Evolutionary conservation across 2,329 filamentous ascomycete genomes (phyloP).

Genomic region (Penicillium sumatraense): DNA sequence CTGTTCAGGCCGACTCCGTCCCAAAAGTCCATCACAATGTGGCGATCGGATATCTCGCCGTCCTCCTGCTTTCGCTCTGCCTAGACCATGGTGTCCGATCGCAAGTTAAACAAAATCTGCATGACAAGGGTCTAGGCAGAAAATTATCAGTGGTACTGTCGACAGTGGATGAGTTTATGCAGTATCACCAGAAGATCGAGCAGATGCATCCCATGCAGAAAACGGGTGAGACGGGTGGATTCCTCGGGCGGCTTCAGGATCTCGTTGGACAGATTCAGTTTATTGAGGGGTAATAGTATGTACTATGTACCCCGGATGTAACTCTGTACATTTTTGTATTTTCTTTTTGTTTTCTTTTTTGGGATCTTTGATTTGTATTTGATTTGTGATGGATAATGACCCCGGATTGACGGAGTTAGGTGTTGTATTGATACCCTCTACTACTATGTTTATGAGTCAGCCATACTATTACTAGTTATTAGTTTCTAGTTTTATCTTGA

Average conservation of each 20-base stretch:
- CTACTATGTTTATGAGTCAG: no score
- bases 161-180: conserved; percentile 66
- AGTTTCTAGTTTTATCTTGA: no score
- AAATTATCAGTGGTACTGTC: conserved; percentile 55
- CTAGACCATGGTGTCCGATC: conserved; percentile 55
- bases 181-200: conserved; percentile 64
- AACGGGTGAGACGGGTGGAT: conserved; percentile 55
- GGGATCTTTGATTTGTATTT: no score
- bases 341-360: conserved; percentile 3
- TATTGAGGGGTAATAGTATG: conserved; percentile 17
- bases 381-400: no score
- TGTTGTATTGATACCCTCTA: no score
- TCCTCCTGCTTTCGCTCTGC: conserved; percentile 81
- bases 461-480: no score
- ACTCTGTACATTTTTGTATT: conserved; percentile 2
- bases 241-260: conserved; percentile 58
- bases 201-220: conserved; percentile 46
- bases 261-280: conserved; percentile 54
- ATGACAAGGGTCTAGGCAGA: conserved; percentile 55
- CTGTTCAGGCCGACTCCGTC: conserved; percentile 58
- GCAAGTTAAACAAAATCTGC: conserved; percentile 50
- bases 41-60: conserved; percentile 81
- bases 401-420: no score
- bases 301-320: not conserved
- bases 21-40: conserved; percentile 80